Conservation (phyloP, 2,329 filamentous ascomycete species). For the Xylaria polymorpha region DNA sequence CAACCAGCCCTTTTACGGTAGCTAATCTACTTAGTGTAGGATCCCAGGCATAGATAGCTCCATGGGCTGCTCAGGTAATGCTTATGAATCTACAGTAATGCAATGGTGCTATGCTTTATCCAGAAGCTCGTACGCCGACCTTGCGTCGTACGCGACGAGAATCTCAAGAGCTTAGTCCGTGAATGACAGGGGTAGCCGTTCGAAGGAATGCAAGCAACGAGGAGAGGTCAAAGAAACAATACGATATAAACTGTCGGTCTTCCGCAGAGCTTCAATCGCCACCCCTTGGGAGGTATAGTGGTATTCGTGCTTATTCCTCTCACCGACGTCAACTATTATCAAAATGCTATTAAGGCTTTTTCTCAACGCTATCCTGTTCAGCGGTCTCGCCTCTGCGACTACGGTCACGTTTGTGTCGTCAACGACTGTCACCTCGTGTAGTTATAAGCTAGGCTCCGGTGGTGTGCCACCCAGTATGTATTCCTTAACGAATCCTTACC, state of each 20-base stretch:
- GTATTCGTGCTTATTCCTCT: not conserved
- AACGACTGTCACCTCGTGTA: slow-evolving; percentile 19
- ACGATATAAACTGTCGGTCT: not conserved
- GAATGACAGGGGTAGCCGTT: not conserved
- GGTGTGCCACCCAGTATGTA: slow-evolving; percentile 18
- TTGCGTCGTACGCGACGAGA: not conserved
- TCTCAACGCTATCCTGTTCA: slow-evolving; percentile 11
- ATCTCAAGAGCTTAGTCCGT: not conserved
- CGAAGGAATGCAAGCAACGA: not conserved
- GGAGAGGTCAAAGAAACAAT: not conserved
- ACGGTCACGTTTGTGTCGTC: slow-evolving; percentile 7
- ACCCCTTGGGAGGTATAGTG: not conserved
- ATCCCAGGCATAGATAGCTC: not conserved
- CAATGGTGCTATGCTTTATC: slow-evolving; percentile 1
- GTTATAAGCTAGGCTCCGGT: slow-evolving; percentile 13
- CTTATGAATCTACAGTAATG: slow-evolving; percentile 20
- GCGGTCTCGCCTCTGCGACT: slow-evolving; percentile 12
- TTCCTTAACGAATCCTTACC: not conserved
- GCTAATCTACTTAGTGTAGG: not conserved
- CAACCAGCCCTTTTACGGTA: not conserved
- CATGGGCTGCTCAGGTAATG: slow-evolving; percentile 17
- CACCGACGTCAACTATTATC: not conserved
- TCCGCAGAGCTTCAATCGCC: not conserved
- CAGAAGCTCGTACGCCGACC: not conserved
- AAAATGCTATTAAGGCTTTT: slow-evolving; percentile 26